Conservation (phyloP, 805 yeast genomes). For the Schwanniomyces yamadae region DNA sequence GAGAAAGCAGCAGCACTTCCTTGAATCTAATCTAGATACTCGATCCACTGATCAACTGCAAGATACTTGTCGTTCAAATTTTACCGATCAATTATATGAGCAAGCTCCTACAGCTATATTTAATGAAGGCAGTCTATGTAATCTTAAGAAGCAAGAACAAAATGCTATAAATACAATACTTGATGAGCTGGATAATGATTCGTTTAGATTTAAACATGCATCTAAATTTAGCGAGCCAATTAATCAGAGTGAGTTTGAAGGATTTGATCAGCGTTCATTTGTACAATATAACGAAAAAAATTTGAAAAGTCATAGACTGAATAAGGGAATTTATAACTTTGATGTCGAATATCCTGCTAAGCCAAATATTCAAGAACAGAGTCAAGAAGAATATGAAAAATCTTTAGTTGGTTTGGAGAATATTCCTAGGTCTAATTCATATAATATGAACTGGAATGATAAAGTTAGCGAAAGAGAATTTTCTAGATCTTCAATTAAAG, state of each 20-base stretch:
- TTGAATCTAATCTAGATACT: no score
- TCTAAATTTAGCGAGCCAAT: conserved; percentile 23
- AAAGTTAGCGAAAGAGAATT: background rate
- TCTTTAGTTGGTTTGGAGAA: conserved; percentile 25
- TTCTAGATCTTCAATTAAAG: conserved; percentile 7
- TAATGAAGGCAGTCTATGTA: no score
- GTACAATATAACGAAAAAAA: background rate
- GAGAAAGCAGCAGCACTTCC: conserved; percentile 14
- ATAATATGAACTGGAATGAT: conserved; percentile 6
- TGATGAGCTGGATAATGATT: conserved; percentile 8
- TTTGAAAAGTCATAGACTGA: conserved; percentile 2
- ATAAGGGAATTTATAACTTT: conserved; percentile 7
- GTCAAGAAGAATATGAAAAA: conserved; percentile 14
- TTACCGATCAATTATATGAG: no score
- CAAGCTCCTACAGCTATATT: no score
- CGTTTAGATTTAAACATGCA: conserved; percentile 18
- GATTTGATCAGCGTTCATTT: conserved; percentile 23
- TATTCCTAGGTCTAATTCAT: conserved; percentile 18
- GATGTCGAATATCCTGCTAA: conserved; percentile 1
- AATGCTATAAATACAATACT: no score
- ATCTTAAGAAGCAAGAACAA: no score
- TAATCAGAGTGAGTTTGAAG: conserved; percentile 17
- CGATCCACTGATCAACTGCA: no score
- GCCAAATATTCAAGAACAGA: conserved; percentile 1
- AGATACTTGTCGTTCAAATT: no score